Percentiles rank a stretch among this genome's conserved stretches.
phyloP scores from a whole-genome alignment of 2,329 filamentous ascomycete species.

The Ilyonectria robusta region DNA sequence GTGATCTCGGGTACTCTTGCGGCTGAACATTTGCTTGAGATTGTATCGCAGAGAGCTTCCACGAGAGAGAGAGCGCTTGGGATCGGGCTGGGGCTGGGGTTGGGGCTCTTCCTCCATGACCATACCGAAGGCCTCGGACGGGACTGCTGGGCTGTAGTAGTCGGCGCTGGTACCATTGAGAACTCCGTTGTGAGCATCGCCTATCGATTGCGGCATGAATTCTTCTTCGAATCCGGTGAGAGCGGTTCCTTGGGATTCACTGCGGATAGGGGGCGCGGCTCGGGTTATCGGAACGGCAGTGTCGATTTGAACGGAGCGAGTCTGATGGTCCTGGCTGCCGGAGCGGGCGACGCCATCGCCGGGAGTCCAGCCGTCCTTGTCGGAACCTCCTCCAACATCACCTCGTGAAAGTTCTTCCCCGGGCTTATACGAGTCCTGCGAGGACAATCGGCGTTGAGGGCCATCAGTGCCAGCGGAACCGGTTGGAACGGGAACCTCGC shows the following conservation, averaged over 20 bases:
- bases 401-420: constrained; percentile 49
- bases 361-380: constrained; percentile 47
- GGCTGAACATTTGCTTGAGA: constrained; percentile 54
- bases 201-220: constrained; percentile 48
- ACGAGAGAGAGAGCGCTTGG: constrained; percentile 48
- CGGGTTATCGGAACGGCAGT: constrained; percentile 31
- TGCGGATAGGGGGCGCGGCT: constrained; percentile 26
- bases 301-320: constrained; percentile 35
- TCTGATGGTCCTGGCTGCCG: constrained; percentile 33
- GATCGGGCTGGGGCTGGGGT: constrained; percentile 42
- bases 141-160: constrained; percentile 59
- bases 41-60: constrained; percentile 55
- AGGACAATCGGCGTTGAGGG: constrained; percentile 52
- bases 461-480: constrained; percentile 34
- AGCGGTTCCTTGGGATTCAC: constrained; percentile 38
- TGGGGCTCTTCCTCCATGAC: constrained; percentile 39
- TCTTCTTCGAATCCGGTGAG: constrained; percentile 44
- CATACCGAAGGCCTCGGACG: constrained; percentile 60
- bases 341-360: constrained; percentile 35
- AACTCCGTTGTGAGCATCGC: constrained; percentile 49
- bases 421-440: constrained; percentile 55
- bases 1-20: constrained; percentile 52
- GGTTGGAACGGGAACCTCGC: constrained; percentile 37
- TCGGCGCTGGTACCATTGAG: constrained; percentile 56
- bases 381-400: constrained; percentile 39